Evolutionary conservation across 257 asterid species (phyloP), one percentile per base, ranked within the genome.

Genomic region (Coffea canephora): DNA sequence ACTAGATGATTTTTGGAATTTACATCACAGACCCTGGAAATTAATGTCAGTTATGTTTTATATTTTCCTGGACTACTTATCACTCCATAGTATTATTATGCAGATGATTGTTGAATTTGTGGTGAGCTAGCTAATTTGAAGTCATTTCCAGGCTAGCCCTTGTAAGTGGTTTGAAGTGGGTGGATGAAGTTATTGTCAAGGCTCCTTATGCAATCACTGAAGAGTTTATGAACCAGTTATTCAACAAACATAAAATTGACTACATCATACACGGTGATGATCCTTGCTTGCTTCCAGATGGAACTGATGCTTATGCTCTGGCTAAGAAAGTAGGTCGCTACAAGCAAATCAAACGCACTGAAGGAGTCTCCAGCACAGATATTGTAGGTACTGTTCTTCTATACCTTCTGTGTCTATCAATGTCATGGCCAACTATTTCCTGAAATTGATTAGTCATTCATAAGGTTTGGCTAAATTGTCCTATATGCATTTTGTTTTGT

Each of bases 311-410:
- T 82, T 95, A 95, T 82, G 99, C 96, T 79, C 83, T 90, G 46
- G 98, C 99, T 25, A 95, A 93, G 87, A 93, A 89, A 86, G 99
- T 80, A 71, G 99, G 99, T 78, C 96, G 98, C 36, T 95, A 95
- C 91, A 91, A 93, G 90, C 98, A 95, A 89, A 95, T 95, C 69
- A 95, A 93, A 85, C 98, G 98, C 54, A 95, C 99, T 62, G 98
- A 95, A 88, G 99, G 99, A 50, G 98, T 95, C 87, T 95, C 99
- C 72, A 93, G 99, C 90, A 95, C 98, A 54, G 98, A 93, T 88
- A 93, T 95, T 84, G 97, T 95, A 91, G 99, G 99, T 95, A 93
- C 77, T 84, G 87, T 79, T 85, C 85, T 87, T 62, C 82, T 11
- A n/a, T 9, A 88, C 77, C 82, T 49, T 81, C 41, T 50, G 31